These are phyloP conservation scores for Hypocreales sp. DNA, from an alignment of 2,329 filamentous ascomycete species.

Conservation along the genomic window DNA sequence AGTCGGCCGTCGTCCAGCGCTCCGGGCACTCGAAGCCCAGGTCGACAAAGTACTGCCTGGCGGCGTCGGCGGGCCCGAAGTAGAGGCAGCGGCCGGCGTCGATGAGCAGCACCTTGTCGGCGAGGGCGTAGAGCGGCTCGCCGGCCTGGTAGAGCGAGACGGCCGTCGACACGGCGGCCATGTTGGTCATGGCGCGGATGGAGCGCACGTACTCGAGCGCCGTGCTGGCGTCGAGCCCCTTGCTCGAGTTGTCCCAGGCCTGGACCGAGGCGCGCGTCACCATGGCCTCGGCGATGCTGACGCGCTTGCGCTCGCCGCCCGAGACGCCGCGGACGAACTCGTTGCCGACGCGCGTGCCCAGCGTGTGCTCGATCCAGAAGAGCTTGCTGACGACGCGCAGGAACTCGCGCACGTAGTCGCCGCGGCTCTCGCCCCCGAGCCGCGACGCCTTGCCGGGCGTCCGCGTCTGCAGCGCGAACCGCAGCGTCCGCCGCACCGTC, in stretches of 20 bases:
- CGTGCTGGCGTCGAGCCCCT: conserved; percentile 57
- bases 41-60: conserved; percentile 53
- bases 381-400: conserved; percentile 50
- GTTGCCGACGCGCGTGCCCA: conserved; percentile 54
- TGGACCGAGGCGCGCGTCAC: conserved; percentile 44
- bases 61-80: conserved; percentile 47
- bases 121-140: conserved; percentile 48
- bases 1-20: conserved; percentile 58
- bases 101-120: conserved; percentile 66
- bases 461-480: conserved; percentile 50
- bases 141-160: conserved; percentile 60
- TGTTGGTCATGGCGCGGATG: conserved; percentile 47
- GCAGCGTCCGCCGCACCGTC: conserved; percentile 49
- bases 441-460: conserved; percentile 34
- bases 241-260: conserved; percentile 61
- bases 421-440: conserved; percentile 42
- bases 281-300: conserved; percentile 57
- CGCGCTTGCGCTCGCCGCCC: conserved; percentile 56
- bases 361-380: conserved; percentile 55
- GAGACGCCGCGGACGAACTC: conserved; percentile 48
- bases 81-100: conserved; percentile 57
- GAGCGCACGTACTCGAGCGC: conserved; percentile 57
- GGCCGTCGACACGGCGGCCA: conserved; percentile 55
- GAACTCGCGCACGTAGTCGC: conserved; percentile 36
- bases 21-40: conserved; percentile 59